Percentiles rank a stretch among this genome's conserved stretches.
phyloP scores from a whole-genome alignment of 805 yeast species.

The Monosporozyma servazzii region DNA sequence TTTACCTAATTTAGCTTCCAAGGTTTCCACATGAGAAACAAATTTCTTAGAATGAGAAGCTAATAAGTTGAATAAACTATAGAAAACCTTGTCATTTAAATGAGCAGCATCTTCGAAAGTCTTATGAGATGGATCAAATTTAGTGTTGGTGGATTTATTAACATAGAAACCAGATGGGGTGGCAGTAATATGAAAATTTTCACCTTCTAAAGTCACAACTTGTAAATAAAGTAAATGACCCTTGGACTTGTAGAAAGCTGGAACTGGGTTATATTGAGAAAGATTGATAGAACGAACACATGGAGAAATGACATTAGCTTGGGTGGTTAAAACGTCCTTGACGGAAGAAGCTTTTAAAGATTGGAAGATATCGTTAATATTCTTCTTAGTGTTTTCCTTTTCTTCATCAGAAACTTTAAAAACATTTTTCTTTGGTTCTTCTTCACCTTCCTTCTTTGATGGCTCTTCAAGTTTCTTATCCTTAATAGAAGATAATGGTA shows the following conservation, averaged over 20 bases:
- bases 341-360: slow-evolving; percentile 12
- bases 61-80: slow-evolving; percentile 52
- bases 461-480: slow-evolving; percentile 6
- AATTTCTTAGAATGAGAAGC: slow-evolving; percentile 59
- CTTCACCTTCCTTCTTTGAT: slow-evolving; percentile 9
- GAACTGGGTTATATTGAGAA: slow-evolving; percentile 84
- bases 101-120: slow-evolving; percentile 13
- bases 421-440: slow-evolving; percentile 15
- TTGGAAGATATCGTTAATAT: slow-evolving; percentile 20
- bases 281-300: slow-evolving; percentile 51
- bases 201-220: slow-evolving; percentile 72
- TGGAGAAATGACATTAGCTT: slow-evolving; percentile 25
- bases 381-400: slow-evolving; percentile 16
- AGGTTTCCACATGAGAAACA: slow-evolving; percentile 40
- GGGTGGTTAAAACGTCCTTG: slow-evolving; percentile 13
- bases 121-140: slow-evolving; percentile 58
- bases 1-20: slow-evolving; percentile 37
- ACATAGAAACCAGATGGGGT: slow-evolving; percentile 72
- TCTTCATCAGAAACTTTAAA: slow-evolving; percentile 26
- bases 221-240: slow-evolving; percentile 79
- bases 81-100: slow-evolving; percentile 18
- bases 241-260: slow-evolving; percentile 46
- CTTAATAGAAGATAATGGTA: slow-evolving; percentile 19
- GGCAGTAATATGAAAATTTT: slow-evolving; percentile 68
- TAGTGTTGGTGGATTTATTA: slow-evolving; percentile 54